Conservation (phyloP, 192 early-diverging fungal species). For the Podila epicladia region DNA sequence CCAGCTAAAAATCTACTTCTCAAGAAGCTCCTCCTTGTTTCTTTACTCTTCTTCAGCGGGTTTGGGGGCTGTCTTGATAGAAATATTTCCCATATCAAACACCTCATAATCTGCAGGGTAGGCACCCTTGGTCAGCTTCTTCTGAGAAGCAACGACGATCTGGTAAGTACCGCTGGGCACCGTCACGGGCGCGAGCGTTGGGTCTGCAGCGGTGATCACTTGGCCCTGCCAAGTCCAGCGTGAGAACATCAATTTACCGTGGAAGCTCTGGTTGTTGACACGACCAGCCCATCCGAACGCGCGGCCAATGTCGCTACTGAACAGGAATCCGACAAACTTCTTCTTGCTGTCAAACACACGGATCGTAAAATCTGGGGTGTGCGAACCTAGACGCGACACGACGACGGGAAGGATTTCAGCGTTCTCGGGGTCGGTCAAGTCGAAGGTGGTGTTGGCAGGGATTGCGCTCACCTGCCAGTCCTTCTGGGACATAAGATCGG, state of each 20-base stretch:
- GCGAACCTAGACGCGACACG: slow-evolving; percentile 13
- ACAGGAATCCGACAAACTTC: slow-evolving; percentile 17
- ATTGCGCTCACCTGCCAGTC: slow-evolving; percentile 13
- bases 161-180: slow-evolving; percentile 10
- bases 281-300: slow-evolving; percentile 21
- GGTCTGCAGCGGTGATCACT: slow-evolving; percentile 5
- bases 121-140: slow-evolving; percentile 16
- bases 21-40: slow-evolving; percentile 4
- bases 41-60: slow-evolving; percentile 9
- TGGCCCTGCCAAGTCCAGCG: slow-evolving; percentile 17
- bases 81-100: slow-evolving; percentile 13
- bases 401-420: slow-evolving; percentile 3
- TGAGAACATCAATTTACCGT: slow-evolving; percentile 11
- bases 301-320: slow-evolving; percentile 4
- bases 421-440: slow-evolving; percentile 16
- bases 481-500: slow-evolving; percentile 9
- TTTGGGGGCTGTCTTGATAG: slow-evolving; percentile 17
- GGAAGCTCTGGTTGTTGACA: slow-evolving; percentile 11
- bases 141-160: slow-evolving; percentile 19
- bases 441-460: slow-evolving; percentile 6
- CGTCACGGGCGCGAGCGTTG: not conserved
- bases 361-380: slow-evolving; percentile 19
- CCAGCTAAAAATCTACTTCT: slow-evolving; percentile 8
- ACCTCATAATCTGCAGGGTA: slow-evolving; percentile 18
- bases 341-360: slow-evolving; percentile 19